These are phyloP conservation scores for Tulasnella sp. DNA, from an alignment of 768 basidiomycete genomes.

Conservation along the genomic window DNA sequence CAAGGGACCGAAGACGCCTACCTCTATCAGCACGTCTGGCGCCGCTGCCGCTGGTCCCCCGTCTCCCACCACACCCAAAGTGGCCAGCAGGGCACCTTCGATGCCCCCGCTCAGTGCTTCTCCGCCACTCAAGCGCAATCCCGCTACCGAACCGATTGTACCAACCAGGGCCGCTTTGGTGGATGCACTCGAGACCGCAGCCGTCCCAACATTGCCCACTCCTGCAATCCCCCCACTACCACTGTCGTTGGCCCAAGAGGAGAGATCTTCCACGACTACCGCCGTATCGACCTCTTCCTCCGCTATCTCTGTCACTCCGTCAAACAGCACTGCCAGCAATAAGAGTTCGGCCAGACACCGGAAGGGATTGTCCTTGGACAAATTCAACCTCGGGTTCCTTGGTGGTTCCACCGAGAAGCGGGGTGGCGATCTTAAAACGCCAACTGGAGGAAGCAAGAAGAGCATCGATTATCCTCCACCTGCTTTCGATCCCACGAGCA, in stretches of 20 bases:
- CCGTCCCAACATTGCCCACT: not conserved
- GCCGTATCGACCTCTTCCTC: constrained; percentile 3
- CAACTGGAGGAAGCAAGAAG: constrained; percentile 15
- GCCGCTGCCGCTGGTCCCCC: constrained; percentile 18
- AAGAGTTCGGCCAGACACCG: constrained; percentile 42
- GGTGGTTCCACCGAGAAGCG: constrained; percentile 28
- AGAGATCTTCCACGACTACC: constrained; percentile 11
- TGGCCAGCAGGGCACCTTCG: constrained; percentile 9
- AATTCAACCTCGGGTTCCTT: constrained; percentile 70
- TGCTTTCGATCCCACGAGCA: constrained; percentile 16
- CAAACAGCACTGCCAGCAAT: not conserved
- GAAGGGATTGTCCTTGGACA: constrained; percentile 69
- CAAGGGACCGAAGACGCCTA: constrained; percentile 27
- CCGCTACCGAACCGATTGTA: constrained; percentile 18
- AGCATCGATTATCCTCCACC: not conserved
- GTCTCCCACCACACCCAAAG: constrained; percentile 31
- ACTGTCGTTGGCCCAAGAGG: not conserved
- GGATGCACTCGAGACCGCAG: not conserved
- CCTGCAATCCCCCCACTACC: not conserved
- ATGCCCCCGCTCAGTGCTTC: not conserved
- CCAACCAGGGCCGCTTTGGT: not conserved
- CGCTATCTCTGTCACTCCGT: constrained; percentile 3
- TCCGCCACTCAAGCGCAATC: constrained; percentile 14
- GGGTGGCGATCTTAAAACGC: not conserved
- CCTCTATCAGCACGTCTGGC: constrained; percentile 37